Percentiles rank a stretch among this genome's conserved stretches.
These are phyloP conservation scores for Boletellus emodensis DNA, from an alignment of 768 basidiomycete genomes.

Conservation along the genomic window DNA sequence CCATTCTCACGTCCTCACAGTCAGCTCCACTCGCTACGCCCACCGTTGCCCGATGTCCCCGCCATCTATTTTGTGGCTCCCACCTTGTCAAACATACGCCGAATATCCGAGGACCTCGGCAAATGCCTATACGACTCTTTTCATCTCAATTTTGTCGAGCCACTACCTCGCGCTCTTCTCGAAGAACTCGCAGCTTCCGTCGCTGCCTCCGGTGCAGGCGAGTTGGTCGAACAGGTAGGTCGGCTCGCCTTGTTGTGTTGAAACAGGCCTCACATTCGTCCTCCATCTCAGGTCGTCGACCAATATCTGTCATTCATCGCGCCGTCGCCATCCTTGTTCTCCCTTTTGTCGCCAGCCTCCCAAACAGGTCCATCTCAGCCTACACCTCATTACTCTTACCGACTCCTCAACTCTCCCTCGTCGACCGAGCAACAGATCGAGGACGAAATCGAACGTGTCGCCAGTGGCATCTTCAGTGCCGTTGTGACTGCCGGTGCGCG, in stretches of 20 bases:
- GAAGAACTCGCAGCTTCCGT: constrained; percentile 92
- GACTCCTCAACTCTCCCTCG: constrained; percentile 84
- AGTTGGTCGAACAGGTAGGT: constrained; percentile 72
- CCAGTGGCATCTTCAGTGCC: constrained; percentile 87
- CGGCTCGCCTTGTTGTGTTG: neutral
- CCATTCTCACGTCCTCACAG: constrained; percentile 37
- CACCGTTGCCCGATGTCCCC: constrained; percentile 90
- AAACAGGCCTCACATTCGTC: neutral
- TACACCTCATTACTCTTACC: constrained; percentile 61
- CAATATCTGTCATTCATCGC: constrained; percentile 97
- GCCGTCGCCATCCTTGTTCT: constrained; percentile 90
- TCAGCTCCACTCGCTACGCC: constrained; percentile 86
- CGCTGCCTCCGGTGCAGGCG: constrained; percentile 77
- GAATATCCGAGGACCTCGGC: constrained; percentile 92
- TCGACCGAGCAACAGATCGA: constrained; percentile 91
- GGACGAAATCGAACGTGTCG: constrained; percentile 87
- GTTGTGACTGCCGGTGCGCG: constrained; percentile 77
- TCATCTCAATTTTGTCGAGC: constrained; percentile 93
- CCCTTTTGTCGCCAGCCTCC: constrained; percentile 62
- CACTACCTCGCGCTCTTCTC: constrained; percentile 79
- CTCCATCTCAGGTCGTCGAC: constrained; percentile 68
- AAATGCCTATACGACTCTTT: constrained; percentile 89
- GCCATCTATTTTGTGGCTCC: constrained; percentile 96
- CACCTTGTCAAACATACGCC: constrained; percentile 75
- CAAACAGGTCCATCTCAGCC: constrained; percentile 35